Evolutionary conservation across 345 rosid species (phyloP).

Genomic region (Limnanthes douglasii): DNA sequence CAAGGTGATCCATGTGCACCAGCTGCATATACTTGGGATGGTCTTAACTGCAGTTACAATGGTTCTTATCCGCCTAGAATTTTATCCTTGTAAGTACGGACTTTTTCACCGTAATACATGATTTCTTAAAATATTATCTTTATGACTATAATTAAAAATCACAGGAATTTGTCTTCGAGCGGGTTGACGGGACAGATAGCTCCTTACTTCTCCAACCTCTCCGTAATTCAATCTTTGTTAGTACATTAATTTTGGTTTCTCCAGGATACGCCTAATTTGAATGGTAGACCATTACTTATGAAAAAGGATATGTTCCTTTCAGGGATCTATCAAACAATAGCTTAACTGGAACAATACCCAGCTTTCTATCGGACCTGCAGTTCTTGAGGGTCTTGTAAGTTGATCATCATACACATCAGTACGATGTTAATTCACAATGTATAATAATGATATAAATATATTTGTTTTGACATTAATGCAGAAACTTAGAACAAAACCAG

Average conservation of each 20-base stretch:
- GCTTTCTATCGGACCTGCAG: constrained; percentile 20
- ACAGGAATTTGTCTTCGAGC: constrained; percentile 39
- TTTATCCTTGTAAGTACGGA: constrained; percentile 36
- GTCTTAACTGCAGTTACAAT: constrained; percentile 24
- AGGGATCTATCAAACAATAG: constrained; percentile 52
- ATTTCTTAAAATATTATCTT: no score
- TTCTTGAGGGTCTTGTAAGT: constrained; percentile 24
- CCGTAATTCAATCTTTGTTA: constrained; percentile 26
- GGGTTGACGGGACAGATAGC: constrained; percentile 28
- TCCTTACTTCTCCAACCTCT: constrained; percentile 17
- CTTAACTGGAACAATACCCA: constrained; percentile 29
- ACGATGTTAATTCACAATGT: not conserved
- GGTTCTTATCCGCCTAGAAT: constrained; percentile 12
- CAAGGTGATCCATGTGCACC: constrained; percentile 52
- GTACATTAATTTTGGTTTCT: no score
- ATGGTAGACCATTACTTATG: constrained; percentile 3
- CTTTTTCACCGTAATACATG: no score
- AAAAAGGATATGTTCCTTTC: constrained; percentile 4
- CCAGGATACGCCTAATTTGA: no score
- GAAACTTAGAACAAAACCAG: constrained; percentile 34
- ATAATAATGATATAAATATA: not conserved
- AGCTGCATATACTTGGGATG: constrained; percentile 27
- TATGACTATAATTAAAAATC: no score
- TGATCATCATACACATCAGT: not conserved
- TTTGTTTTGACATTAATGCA: constrained; percentile 10